phyloP scores from a whole-genome alignment of 768 basidiomycete species.

The Mycena belliarum region DNA sequence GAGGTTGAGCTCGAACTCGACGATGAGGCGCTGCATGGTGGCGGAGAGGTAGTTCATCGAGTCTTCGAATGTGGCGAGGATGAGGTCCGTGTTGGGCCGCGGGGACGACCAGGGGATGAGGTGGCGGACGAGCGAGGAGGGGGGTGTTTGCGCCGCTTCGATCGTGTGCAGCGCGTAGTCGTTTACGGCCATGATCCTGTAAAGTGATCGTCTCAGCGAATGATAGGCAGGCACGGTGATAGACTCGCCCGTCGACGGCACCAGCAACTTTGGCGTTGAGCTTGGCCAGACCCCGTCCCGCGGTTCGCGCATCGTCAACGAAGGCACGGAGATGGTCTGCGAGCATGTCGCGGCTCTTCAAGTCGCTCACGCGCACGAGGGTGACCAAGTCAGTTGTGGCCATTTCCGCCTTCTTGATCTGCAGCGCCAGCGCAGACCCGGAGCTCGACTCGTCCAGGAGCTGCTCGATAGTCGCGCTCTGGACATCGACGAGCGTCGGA shows the following conservation, averaged over 20 bases:
- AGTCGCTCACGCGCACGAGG: conserved; percentile 61
- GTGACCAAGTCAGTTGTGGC: conserved; percentile 68
- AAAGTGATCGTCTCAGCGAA: not conserved
- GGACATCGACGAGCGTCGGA: conserved; percentile 57
- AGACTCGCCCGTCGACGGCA: conserved; percentile 70
- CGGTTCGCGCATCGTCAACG: conserved; percentile 59
- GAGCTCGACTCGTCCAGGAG: conserved; percentile 60
- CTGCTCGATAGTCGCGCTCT: conserved; percentile 63
- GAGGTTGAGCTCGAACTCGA: conserved; percentile 66
- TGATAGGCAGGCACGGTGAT: not conserved
- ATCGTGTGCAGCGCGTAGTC: conserved; percentile 68
- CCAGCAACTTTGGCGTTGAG: conserved; percentile 70
- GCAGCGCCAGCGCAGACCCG: conserved; percentile 59
- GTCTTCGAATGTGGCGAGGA: conserved; percentile 48
- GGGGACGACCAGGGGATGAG: conserved; percentile 42
- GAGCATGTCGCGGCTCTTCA: conserved; percentile 60
- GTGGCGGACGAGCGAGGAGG: conserved; percentile 32
- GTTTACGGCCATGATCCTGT: conserved; percentile 73
- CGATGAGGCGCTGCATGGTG: conserved; percentile 62
- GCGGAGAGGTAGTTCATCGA: conserved; percentile 38
- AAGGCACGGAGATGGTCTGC: conserved; percentile 55
- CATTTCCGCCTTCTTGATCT: conserved; percentile 78
- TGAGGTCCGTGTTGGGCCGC: conserved; percentile 37
- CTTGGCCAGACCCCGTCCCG: conserved; percentile 59
- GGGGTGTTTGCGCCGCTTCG: conserved; percentile 39